phyloP scores from a whole-genome alignment of 2,329 filamentous ascomycete species.

The Fusarium abutilonis region DNA sequence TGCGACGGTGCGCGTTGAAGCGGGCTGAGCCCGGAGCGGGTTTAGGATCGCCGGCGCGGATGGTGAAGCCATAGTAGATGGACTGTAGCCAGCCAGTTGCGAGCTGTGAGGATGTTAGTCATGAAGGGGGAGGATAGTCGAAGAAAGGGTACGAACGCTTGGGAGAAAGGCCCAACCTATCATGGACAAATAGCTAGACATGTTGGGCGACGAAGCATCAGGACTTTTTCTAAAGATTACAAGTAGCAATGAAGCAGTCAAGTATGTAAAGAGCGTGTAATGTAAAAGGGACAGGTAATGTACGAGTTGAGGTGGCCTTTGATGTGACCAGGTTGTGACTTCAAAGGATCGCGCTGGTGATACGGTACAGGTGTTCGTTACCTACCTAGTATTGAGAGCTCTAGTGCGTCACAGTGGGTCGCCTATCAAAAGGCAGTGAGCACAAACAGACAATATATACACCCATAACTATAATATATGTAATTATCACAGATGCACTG shows the following conservation, averaged over 20 bases:
- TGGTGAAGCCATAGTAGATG: conserved; percentile 86
- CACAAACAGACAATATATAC: too few species aligned
- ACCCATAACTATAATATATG: too few species aligned
- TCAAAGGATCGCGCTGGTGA: conserved; percentile 25
- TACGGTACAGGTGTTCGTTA: conserved; percentile 11
- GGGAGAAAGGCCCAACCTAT: conserved; percentile 68
- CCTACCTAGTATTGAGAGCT: conserved; percentile 25
- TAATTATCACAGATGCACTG: too few species aligned
- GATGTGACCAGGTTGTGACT: conserved; percentile 39
- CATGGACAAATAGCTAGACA: conserved; percentile 64
- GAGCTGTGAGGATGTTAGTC: conserved; percentile 62
- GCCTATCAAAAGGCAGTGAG: neutral
- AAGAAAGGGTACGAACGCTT: conserved; percentile 52
- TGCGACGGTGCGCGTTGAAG: conserved; percentile 77
- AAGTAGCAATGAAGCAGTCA: conserved; percentile 3
- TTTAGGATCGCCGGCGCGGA: conserved; percentile 87
- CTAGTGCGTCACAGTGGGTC: conserved; percentile 45
- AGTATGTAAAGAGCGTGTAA: neutral
- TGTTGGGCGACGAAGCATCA: conserved; percentile 46
- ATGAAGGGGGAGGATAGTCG: neutral
- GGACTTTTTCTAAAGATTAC: neutral
- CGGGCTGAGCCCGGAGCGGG: conserved; percentile 75
- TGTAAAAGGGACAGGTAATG: conserved; percentile 1
- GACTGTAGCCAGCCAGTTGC: conserved; percentile 80
- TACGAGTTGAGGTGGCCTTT: conserved; percentile 6